Evolutionary conservation across 192 early-diverging fungal genomes (phyloP), one percentile per base, ranked within the genome.

Genomic region (Coemansia sp.): DNA sequence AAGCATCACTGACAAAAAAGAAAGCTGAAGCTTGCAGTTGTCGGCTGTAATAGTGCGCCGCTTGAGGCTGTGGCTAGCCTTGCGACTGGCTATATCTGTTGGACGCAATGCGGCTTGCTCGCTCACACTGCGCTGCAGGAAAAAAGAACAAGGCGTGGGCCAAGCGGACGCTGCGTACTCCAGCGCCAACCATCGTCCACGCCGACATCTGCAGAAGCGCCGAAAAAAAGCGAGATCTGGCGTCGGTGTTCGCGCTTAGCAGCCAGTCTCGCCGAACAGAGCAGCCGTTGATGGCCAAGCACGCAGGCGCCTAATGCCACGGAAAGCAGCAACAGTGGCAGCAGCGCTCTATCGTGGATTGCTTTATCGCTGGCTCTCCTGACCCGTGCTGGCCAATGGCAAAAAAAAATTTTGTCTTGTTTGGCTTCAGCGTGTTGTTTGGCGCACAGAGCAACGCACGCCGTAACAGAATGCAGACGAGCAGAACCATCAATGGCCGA

Each of bases 11-110:
- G 23, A 48, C 39, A 50, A 34, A 53, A 18, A 48, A 20, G 34
- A 36, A 62, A 28, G 25, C 34, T 34, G 22, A 34, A 55, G 34
- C 35, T 14, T 34, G 49, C 30, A 39, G 27, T 27, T 32, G 46
- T 24, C 59, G 47, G 47, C 20, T 25, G 28, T 50, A 61, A 49
- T 51, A 62, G 49, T 52, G 52, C 61, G 51, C 61, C 55, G 55
- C 34, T 56, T 56, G 55, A 56, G 55, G 55, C 34, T 56, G 32
- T 28, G 29, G 29, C 29, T 32, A 56, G 55, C 34, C 34, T 56
- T 32, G 34, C 39, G 39, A 42, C 55, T 56, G 20, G 29, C 55
- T 56, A 39, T 56, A 56, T 39, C 29, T 20, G 32, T 56, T 18
- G 19, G 52, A 16, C 52, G 27, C 25, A 54, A 29, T 30, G 52